Evolutionary conservation across 2,329 filamentous ascomycete species (phyloP), one percentile per base, ranked within the genome.

Genomic region (Bipolaris victoriae): DNA sequence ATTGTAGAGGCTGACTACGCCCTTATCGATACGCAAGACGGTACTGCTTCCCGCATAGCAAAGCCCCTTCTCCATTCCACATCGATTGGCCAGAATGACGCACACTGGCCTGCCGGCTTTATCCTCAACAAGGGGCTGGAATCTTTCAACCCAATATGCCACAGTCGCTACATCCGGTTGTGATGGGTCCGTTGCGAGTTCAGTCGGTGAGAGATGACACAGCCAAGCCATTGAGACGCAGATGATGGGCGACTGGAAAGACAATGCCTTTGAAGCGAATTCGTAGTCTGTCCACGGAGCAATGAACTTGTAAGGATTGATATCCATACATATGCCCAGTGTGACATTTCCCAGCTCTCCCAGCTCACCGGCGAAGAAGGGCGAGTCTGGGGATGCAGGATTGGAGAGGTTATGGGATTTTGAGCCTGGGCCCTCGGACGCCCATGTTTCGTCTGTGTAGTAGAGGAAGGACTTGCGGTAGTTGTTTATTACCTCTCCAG

Each of bases 141-240:
- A 80, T 0, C 91, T 83, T 16, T 85, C 83, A 0, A 91, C 79
- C 91, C 90, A 94, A 66, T 94, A 94, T 0, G 85, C 84, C 7
- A 94, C 71, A 0, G 90, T 92, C 22, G 90, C 86, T 76, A 90
- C 82, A 62, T 93, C 90, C 0, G 90, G 89, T 48, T 84, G 62
- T 62, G 78, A 26, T 64, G 80, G 57, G 68, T 85, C 69, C 79
- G 86, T 7, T 57, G 55, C 16, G 67, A 79, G 1, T 75, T 80
- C 66, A 80, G 82, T 59, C 80, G 86, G 53, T 73, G 79, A 1
- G 22, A 85, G 71, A 26, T 78, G 70, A 15, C 89, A 91, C 31
- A 90, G 79, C 90, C 90, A 94, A 0, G 91, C 90, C 90, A 93
- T 93, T 3, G 84, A 86, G 0, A 94, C 64, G 33, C 92, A 84